Conservation (phyloP, 1,284 basidiomycete species). For the Cronartium ribicola region DNA sequence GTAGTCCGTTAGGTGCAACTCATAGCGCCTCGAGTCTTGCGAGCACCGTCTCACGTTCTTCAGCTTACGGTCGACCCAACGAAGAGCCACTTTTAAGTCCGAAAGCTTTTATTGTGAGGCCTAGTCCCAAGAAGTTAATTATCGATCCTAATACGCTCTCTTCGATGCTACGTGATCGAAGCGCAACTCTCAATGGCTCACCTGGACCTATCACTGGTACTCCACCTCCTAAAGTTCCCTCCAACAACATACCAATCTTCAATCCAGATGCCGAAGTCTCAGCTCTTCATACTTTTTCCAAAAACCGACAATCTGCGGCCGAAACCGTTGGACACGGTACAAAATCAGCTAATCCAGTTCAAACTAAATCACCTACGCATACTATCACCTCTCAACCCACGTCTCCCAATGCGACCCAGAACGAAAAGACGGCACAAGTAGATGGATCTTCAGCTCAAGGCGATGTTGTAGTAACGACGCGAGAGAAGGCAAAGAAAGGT, state of each 20-base stretch:
- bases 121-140: slow-evolving; percentile 40
- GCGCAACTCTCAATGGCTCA: slow-evolving; percentile 30
- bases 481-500: slow-evolving; percentile 60
- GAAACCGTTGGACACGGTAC: background rate
- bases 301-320: slow-evolving; percentile 7
- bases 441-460: slow-evolving; percentile 14
- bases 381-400: background rate
- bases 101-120: slow-evolving; percentile 39
- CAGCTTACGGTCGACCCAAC: slow-evolving; percentile 21
- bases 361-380: slow-evolving; percentile 12
- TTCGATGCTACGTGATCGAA: slow-evolving; percentile 33
- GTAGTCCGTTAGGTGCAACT: slow-evolving; percentile 15
- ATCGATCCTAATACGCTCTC: slow-evolving; percentile 37
- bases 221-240: slow-evolving; percentile 18
- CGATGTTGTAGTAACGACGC: slow-evolving; percentile 37
- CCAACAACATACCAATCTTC: slow-evolving; percentile 26
- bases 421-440: background rate
- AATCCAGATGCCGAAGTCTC: slow-evolving; percentile 39
- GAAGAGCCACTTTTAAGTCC: slow-evolving; percentile 39
- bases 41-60: slow-evolving; percentile 29
- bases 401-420: background rate
- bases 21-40: slow-evolving; percentile 18
- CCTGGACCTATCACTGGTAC: slow-evolving; percentile 18
- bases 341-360: slow-evolving; percentile 6
- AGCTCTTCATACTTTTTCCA: slow-evolving; percentile 25